Base-by-base conservation (phyloP, 805 yeast genomes). In the Maudiozyma turicensis region DNA sequence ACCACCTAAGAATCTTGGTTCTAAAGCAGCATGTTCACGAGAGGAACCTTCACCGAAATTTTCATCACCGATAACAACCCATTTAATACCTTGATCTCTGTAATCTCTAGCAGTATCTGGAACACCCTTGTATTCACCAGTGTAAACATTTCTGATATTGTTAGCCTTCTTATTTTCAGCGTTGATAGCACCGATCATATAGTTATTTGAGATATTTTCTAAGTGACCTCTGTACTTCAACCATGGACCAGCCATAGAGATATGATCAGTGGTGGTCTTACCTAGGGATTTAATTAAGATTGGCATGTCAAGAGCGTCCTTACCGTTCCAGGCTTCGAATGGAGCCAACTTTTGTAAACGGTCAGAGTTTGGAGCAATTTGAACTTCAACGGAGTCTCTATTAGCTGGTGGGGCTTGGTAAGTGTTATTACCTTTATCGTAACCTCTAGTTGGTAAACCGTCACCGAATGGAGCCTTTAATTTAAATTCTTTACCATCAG, bases 211-310 rank as follows among this genome's bases (percentile, higher is more conserved):
- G 69, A 91, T 93, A 84, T 91, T 91, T 78, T 89, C 91, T 77
- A 91, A 80, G 78, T 91, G 99, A 75, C 99, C 99, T 80, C 97
- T 87, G 91, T 91, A 91, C 78, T 91, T 91, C 81, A 91, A 86
- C 99, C 99, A 91, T 69, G 98, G 97, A 76, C 99, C 99, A 68
- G 99, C 99, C 95, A 88, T 90, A 66, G 98, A 91, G 66, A 91
- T 91, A 77, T 91, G 99, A 77, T 91, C 99, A 63, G 99, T 91
- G 65, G 99, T 91, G 71, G 97, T 90, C 81, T 91, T 91, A 76
- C 97, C 98, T 55, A 84, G 76, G 60, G 96, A 86, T 78, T 93
- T 91, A 74, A 91, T 87, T 75, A 91, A 82, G 64, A 91, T 91
- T 73, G 96, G 97, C 78, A 91, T 75, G 68, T 77, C 77, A 58